phyloP scores from a whole-genome alignment of 495 filamentous ascomycete species.

The Aspergillus ellipticus region DNA sequence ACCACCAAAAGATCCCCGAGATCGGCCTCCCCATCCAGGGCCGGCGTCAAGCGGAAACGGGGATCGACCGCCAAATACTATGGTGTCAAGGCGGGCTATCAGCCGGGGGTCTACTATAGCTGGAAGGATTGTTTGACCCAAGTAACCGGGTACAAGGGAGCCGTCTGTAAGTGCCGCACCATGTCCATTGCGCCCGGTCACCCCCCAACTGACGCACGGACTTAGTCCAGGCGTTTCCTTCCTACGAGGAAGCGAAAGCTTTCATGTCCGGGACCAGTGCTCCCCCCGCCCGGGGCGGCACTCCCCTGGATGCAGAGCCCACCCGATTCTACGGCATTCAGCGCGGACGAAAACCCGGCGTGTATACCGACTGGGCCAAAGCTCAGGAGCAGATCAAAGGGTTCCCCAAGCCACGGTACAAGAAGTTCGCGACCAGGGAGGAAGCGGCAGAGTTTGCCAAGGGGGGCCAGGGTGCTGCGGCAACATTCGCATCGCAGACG shows the following conservation, averaged over 20 bases:
- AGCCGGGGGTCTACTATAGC: constrained; percentile 80
- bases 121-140: constrained; percentile 81
- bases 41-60: constrained; percentile 64
- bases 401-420: constrained; percentile 73
- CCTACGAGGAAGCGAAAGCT: constrained; percentile 68
- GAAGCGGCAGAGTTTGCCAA: constrained; percentile 77
- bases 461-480: constrained; percentile 32
- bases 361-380: constrained; percentile 84
- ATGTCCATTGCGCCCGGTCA: not conserved
- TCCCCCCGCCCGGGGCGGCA: constrained; percentile 18
- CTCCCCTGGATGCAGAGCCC: constrained; percentile 23
- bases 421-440: constrained; percentile 68
- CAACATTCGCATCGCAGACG: constrained; percentile 21
- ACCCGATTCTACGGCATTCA: constrained; percentile 79
- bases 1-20: constrained; percentile 29
- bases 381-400: constrained; percentile 75
- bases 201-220: constrained; percentile 12
- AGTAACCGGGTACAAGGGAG: constrained; percentile 80
- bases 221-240: constrained; percentile 80
- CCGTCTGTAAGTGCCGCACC: constrained; percentile 61
- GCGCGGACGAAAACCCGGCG: constrained; percentile 72
- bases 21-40: constrained; percentile 27
- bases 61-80: constrained; percentile 69
- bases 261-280: constrained; percentile 64
- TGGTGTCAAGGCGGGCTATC: constrained; percentile 72